Base-by-base conservation (phyloP, 345 rosid genomes). In the Hypericum androsaemum region DNA sequence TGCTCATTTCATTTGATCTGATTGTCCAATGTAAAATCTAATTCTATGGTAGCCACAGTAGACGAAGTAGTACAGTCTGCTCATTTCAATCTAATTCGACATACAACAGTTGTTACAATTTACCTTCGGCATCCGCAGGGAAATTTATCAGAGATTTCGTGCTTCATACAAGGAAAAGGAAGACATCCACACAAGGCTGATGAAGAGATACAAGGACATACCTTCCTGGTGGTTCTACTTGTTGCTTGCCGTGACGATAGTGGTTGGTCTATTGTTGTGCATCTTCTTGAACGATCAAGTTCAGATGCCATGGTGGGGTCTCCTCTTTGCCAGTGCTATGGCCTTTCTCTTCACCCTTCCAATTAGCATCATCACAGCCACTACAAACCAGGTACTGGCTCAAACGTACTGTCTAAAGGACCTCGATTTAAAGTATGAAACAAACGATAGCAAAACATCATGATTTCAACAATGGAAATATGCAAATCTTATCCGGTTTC, bases 251-350 rank as follows among this genome's bases (percentile, higher is more conserved):
- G 71, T 49, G 50, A 55, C 73, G 17, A 12, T 75, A 12, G 10
- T 57, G 28, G 36, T 49, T 11, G 61, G 69, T 8, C 74, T 75
- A 39, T 52, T 35, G 7, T 74, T 75, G 12, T 62, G 71, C 63
- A 67, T 70, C 12, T 59, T 70, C 60, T 12, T 61, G 43, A 64
- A 59, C 7, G 54, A 70, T 13, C 71, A 76, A n/a, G 69, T 76
- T 6, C 81, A 73, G 51, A 61, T 76, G 66, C 81, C 78, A 53
- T 76, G 75, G 73, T 73, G 81, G 81, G 78, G 68, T 39, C 66
- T 73, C 12, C 12, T 76, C 39, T 70, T 76, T 50, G 81, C 73
- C 5, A 66, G 72, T 41, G 78, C 49, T 40, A 51, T 76, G 7
- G 71, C 81, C 36, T 70, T 70, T 44, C 9, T 73, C 12, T 73